These are phyloP conservation scores for Penicillium corylophilum DNA, from an alignment of 2,329 filamentous ascomycete genomes.

Conservation along the genomic window DNA sequence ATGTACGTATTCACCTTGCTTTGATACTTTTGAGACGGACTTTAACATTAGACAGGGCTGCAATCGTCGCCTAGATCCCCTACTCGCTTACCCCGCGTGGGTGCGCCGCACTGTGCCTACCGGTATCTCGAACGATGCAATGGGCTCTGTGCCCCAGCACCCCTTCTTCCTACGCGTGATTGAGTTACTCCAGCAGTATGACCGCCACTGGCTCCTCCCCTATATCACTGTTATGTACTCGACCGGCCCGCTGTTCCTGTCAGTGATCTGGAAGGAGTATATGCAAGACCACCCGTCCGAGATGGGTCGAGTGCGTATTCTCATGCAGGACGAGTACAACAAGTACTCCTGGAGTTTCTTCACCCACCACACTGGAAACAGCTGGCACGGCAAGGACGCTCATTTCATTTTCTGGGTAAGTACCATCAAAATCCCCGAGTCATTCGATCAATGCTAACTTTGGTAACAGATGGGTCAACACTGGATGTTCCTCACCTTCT, in stretches of 20 bases:
- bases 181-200: constrained; percentile 64
- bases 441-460: not conserved
- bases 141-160: constrained; percentile 70
- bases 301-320: constrained; percentile 60
- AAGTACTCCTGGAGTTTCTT: constrained; percentile 70
- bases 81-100: constrained; percentile 68
- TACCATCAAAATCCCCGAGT: not conserved
- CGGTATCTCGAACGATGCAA: constrained; percentile 77
- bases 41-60: constrained; percentile 55
- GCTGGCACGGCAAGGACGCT: constrained; percentile 65
- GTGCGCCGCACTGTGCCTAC: constrained; percentile 71
- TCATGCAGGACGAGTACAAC: constrained; percentile 71
- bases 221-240: constrained; percentile 81
- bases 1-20: constrained; percentile 45
- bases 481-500: constrained; percentile 55
- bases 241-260: constrained; percentile 73
- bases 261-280: constrained; percentile 74
- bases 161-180: constrained; percentile 73
- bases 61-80: constrained; percentile 65
- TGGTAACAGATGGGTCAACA: constrained; percentile 52
- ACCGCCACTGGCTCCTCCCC: constrained; percentile 66
- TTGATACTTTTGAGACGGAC: not conserved
- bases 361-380: constrained; percentile 63
- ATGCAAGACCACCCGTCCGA: constrained; percentile 48
- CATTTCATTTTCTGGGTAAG: constrained; percentile 64